Conservation (phyloP, 164 flowering plant genomes). For the Nymphaea thermarum region DNA sequence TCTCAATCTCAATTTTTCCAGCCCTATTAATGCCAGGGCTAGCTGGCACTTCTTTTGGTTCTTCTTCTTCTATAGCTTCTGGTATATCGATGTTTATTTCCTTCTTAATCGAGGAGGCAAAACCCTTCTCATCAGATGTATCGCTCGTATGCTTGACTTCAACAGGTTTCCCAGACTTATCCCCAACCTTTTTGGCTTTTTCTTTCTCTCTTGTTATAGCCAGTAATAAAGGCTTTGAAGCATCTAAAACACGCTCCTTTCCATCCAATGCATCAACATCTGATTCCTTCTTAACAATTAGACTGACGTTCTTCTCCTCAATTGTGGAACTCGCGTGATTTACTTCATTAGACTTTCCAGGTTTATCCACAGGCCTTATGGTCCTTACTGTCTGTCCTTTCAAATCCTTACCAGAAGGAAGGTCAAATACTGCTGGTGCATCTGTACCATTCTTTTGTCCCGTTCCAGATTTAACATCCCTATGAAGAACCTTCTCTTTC, state of each 20-base stretch:
- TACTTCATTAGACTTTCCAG: conserved; percentile 10
- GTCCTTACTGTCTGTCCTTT: conserved; percentile 20
- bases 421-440: conserved; percentile 9
- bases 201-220: conserved; percentile 1
- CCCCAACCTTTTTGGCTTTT: not conserved
- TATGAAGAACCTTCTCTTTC: conserved; percentile 12
- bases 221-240: conserved; percentile 8
- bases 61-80: not conserved
- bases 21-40: not conserved
- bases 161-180: not conserved
- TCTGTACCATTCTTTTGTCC: conserved; percentile 9
- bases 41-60: not conserved
- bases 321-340: conserved; percentile 10
- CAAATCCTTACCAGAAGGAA: conserved; percentile 8
- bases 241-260: conserved; percentile 15
- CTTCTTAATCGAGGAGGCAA: not conserved
- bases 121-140: not conserved
- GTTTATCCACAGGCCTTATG: conserved; percentile 13
- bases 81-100: not conserved
- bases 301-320: conserved; percentile 5
- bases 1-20: not conserved
- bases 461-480: conserved; percentile 9
- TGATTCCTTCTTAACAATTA: conserved; percentile 16
- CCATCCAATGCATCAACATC: conserved; percentile 18
- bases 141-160: not conserved